Base-by-base conservation (phyloP, 225 moss, liverwort and hornwort genomes). In the Lunularia cruciata region DNA sequence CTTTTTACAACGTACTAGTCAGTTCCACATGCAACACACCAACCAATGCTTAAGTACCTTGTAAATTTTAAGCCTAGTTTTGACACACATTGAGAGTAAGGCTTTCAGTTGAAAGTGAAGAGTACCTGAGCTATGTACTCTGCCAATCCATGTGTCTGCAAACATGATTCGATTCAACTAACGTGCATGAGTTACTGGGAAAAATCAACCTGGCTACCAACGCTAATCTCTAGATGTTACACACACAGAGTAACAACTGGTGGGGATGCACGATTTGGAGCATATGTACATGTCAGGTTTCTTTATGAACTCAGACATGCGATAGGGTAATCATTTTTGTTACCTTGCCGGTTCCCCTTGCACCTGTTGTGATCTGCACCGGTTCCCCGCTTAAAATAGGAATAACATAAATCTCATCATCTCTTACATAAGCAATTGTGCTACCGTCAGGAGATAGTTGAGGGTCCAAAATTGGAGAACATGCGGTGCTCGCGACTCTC, bases 51-150 rank as follows among this genome's bases (percentile, higher is more conserved):
- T 6, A 40, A 26, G 25, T n/a, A 60, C n/a, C 67, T 3, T 34
- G 43, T 14, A 33, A 63, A 33, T 0, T 36, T 32, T 14, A 52
- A 53, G 7, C 11, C 20, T 20, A 33, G 51, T 38, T 52, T 22
- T n/a, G n/a, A 35, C 46, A 4, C 11, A 30, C 25, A 67, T 57
- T 8, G 20, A n/a, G 3, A 54, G 8, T 22, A 67, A 47, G 40
- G 26, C 30, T 22, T 67, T 18, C 19, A n/a, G n/a, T 67, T n/a
- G 5, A 25, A 38, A 42, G 57, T 15, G 20, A n/a, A 32, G 45
- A 63, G 60, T 88, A 98, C 96, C 96, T 98, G 98, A 34, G 98
- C 98, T 53, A 98, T 98, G 48, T 98, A 98, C 74, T 98, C 98
- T 19, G 98, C 98, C 57, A 98, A 86, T 54, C 98, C 98, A 84